Base-by-base conservation (phyloP, 2,329 filamentous ascomycete genomes). In the Monilinia polystroma region DNA sequence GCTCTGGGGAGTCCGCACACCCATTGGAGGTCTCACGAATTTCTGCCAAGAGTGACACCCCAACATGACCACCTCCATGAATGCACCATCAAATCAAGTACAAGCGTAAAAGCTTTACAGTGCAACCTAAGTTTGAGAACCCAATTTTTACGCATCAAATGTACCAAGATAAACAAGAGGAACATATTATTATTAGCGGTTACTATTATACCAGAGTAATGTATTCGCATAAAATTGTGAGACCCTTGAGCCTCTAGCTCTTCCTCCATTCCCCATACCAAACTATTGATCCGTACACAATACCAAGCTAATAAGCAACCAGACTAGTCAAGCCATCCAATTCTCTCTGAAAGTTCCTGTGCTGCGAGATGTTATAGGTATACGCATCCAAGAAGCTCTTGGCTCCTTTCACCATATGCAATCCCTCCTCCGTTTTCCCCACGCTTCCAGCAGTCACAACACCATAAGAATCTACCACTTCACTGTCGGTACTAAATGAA, bases 271-370 rank as follows among this genome's bases (percentile, higher is more conserved):
- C 41, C 18, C 8, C 14, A 10, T 10, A 29, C 18, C 23, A 23
- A 10, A 16, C 18, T 4, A 32, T 14, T 16, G 4, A 45, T 58
- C 26, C 26, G 18, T 18, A 4, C 20, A 53, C 29, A 51, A 63
- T 20, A 14, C 12, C n/a, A 43, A 63, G 5, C 63, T 58, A 93
- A 73, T 89, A 94, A 1, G 90, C 89, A 67, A 94, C 84, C 81
- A 86, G 83, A 2, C 80, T 77, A 63, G 79, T 84, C 72, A 94
- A 77, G 0, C 91, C 91, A 70, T 90, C 87, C 76, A 90, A 68
- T 81, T 96, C 91, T 29, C 92, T 81, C 63, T 87, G 82, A 79
- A 86, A 96, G 76, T 90, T 90, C 73, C 87, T 84, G 75, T 95
- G 91, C 79, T 87, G 84, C 29, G 87, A 85, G 64, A 95, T 87